A percentile compares a stretch with the other conserved stretches of the same genome.
Conservation (phyloP, 192 early-diverging fungal genomes). For the Rhizoclosmatium sp. region DNA sequence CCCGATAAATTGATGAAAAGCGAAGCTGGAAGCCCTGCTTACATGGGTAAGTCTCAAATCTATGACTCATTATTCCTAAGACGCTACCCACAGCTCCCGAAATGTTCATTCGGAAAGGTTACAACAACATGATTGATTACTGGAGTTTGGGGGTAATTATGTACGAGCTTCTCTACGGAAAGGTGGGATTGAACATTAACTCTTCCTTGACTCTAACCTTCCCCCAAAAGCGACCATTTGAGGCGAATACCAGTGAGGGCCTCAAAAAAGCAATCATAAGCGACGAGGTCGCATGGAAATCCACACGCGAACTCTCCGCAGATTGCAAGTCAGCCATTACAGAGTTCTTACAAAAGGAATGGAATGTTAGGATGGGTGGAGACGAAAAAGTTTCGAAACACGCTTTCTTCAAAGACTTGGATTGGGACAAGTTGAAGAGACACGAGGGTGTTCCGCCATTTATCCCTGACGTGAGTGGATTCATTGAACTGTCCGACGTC, state of each 20-base stretch:
- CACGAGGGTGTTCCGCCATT: slow-evolving; percentile 83
- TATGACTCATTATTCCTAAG: not conserved
- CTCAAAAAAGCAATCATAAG: slow-evolving; percentile 74
- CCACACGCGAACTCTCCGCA: slow-evolving; percentile 5
- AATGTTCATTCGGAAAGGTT: slow-evolving; percentile 56
- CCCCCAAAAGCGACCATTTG: slow-evolving; percentile 76
- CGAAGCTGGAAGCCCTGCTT: slow-evolving; percentile 88
- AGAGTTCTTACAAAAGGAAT: slow-evolving; percentile 67
- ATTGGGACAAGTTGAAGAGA: slow-evolving; percentile 78
- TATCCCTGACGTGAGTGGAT: slow-evolving; percentile 76
- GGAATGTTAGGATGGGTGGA: slow-evolving; percentile 4
- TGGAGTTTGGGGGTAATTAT: slow-evolving; percentile 85
- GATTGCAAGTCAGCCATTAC: slow-evolving; percentile 47
- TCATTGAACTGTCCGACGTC: not conserved
- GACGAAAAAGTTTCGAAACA: slow-evolving; percentile 66
- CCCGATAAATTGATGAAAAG: slow-evolving; percentile 75
- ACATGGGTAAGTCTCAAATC: slow-evolving; percentile 69
- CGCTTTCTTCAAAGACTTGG: slow-evolving; percentile 78
- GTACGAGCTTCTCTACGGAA: slow-evolving; percentile 79
- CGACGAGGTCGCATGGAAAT: slow-evolving; percentile 68
- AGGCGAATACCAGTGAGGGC: slow-evolving; percentile 74
- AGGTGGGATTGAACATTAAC: slow-evolving; percentile 55
- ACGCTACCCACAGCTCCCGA: slow-evolving; percentile 52
- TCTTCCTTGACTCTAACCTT: not conserved
- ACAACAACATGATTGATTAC: slow-evolving; percentile 68